Evolutionary conservation across 2,329 filamentous ascomycete genomes (phyloP), one percentile per base, ranked within the genome.

Genomic region (Verticillium dahliae): DNA sequence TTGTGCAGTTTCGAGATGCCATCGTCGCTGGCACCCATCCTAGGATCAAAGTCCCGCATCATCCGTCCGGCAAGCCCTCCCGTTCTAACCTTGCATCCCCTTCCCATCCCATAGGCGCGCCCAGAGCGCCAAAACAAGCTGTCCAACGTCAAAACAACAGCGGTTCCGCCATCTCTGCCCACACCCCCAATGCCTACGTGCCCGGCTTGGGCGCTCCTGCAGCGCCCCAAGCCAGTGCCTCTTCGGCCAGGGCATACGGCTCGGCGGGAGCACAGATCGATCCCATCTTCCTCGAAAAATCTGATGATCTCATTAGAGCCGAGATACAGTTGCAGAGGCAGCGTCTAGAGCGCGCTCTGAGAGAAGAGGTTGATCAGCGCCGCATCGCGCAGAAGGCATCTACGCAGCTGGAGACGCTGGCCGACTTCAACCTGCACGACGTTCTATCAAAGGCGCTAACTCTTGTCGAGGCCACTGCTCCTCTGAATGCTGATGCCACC

Each of bases 201-300:
- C 66, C 68, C 58, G 68, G 66, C 18, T 58, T 67, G 54, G 67
- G 66, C 62, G 45, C 13, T n/a, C 39, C 45, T 27, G 31, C 63
- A 62, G 64, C 61, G 67, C 57, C 55, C 58, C 64, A 63, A 63
- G 69, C 71, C 66, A 69, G 74, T 58, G 74, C 65, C 75, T 72
- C 69, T 68, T 75, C 65, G 68, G 74, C 67, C 73, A 71, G 66
- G 65, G 76, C 71, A 69, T 76, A 76, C 63, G 80, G 77, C 69
- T 75, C 82, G 67, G 76, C 78, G 62, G 84, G 82, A 66, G 85
- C 87, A 63, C 87, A 89, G 74, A 90, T 95, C 76, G 86, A 96
- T 73, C 91, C 92, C 58, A 87, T 96, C 64, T 82, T 96, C 68
- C 82, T 96, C 74, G 89, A 91, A 71, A 97, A 97, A 75, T 93